Base-by-base conservation (phyloP, 176 grass and related monocot genomes). In the Carex myosuroides region DNA sequence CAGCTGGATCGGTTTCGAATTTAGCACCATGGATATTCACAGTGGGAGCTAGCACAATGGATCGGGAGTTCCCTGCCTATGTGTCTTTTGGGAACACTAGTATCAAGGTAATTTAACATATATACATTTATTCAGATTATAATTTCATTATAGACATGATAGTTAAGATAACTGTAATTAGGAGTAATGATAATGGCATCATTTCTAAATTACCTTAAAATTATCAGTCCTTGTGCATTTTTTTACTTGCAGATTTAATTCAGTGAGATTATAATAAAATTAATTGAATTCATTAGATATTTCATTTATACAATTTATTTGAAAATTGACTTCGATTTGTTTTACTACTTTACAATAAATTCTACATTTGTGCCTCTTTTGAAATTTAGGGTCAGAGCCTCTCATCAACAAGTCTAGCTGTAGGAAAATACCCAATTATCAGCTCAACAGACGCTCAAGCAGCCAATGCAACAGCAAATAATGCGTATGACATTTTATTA, bases 1-100 rank as follows among this genome's bases (percentile, higher is more conserved):
- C 69, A 5, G 87, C 82, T 3, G 78, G 77, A 17, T 86, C 88
- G 0, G 94, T 97, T 10, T 50, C 44, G 57, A 93, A 93, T 42
- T 37, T 83, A 30, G 87, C 89, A 35, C 94, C 94, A 0, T 97
- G 91, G 94, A 86, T 97, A 24, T 39, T 97, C 20, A 97, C 94
- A 10, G 91, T 97, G 20, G 89, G 70, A 0, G 91, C 89, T 0
- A 91, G 89, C 87, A 90, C 81, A 57, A 78, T 71, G 52, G 94
- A 93, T 66, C 86, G 87, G 77, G 87, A 86, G 22, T 93, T 97
- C 79, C 60, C 89, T 4, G 79, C 91, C 0, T 87, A 84, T 29
- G 37, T 83, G 54, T 53, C 84, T 21, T 88, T 88, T 82, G 69
- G 86, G 69, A 83, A 53, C 39, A 88, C n/a, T 0, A 82, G 81